phyloP scores from a whole-genome alignment of 352 stramenopile species.

The Globisporangium echinulatum region DNA sequence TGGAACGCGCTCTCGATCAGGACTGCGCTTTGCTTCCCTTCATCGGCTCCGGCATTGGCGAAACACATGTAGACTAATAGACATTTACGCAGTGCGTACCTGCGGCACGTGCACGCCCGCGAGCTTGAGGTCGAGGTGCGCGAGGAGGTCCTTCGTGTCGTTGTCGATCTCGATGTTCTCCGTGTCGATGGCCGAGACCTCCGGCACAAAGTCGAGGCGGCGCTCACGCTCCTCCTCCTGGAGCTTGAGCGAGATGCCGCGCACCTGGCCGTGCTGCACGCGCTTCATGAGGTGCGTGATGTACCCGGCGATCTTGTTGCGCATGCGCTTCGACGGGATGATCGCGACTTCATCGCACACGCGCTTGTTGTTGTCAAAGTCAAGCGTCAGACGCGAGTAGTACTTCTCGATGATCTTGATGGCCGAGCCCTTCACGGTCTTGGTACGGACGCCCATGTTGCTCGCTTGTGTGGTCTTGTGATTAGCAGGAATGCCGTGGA shows the following conservation, averaged over 20 bases:
- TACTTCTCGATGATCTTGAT: constrained; percentile 99
- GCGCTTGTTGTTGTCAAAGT: constrained; percentile 99
- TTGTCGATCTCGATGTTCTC: constrained; percentile 96
- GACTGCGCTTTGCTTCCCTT: constrained; percentile 15
- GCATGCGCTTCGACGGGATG: constrained; percentile 99
- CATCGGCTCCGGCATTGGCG: constrained; percentile 81
- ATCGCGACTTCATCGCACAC: constrained; percentile 97
- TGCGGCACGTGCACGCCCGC: constrained; percentile 84
- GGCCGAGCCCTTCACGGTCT: constrained; percentile 99
- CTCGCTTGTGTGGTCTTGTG: constrained; percentile 20
- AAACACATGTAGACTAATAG: too few species aligned
- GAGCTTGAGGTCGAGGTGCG: constrained; percentile 93
- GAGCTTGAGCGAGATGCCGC: constrained; percentile 99
- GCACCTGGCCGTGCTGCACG: constrained; percentile 98
- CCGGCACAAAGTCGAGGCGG: constrained; percentile 99
- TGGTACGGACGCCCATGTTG: constrained; percentile 98
- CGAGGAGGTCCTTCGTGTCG: constrained; percentile 98
- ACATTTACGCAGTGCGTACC: constrained; percentile 37
- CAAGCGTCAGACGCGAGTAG: constrained; percentile 98
- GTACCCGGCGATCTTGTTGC: constrained; percentile 99
- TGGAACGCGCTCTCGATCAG: constrained; percentile 5
- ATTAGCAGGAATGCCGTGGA: constrained; percentile 17
- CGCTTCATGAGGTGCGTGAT: constrained; percentile 99
- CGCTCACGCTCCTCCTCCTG: constrained; percentile 99
- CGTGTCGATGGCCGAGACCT: constrained; percentile 93